Base-by-base conservation (phyloP, 108 stramenopile species). In the Parietichytrium sp. region DNA sequence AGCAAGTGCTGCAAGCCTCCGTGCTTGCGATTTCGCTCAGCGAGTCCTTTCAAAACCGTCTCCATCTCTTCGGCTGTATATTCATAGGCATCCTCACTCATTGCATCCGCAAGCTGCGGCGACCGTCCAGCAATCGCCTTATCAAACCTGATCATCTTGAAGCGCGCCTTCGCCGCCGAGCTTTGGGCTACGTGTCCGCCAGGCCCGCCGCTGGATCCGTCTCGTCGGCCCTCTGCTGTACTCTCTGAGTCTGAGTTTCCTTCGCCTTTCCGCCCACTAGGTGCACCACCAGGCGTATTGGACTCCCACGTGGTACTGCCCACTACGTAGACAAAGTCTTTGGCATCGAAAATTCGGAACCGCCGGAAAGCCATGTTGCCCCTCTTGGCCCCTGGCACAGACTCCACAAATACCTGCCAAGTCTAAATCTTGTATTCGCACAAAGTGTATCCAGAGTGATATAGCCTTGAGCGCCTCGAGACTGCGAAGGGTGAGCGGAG, bases 321-420 rank as follows among this genome's bases (percentile, higher is more conserved):
- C 1, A 72, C 55, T 38, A 72, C 55, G 38, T 72, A 72, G 18
- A 72, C 55, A 23, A 42, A 72, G 29, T 72, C 16, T 38, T 72
- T 72, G 0, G 55, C 16, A 4, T 72, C 55, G 38, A 42, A 72
- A 30, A 72, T 38, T 30, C 55, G 55, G 18, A 72, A n/a, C n/a
- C n/a, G n/a, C n/a, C n/a, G n/a, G n/a, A n/a, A n/a, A n/a, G n/a
- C n/a, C n/a, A n/a, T n/a, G n/a, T n/a, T n/a, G n/a, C n/a, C n/a
- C n/a, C n/a, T n/a, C n/a, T n/a, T n/a, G n/a, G n/a, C n/a, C n/a
- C n/a, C n/a, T n/a, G n/a, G n/a, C n/a, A n/a, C n/a, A n/a, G n/a
- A n/a, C n/a, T n/a, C n/a, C n/a, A n/a, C n/a, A n/a, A n/a, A n/a
- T n/a, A n/a, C n/a, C n/a, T n/a, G n/a, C n/a, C n/a, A n/a, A n/a